These are phyloP conservation scores for Racocetra persica DNA, from an alignment of 371 early-diverging fungal genomes.

Conservation along the genomic window DNA sequence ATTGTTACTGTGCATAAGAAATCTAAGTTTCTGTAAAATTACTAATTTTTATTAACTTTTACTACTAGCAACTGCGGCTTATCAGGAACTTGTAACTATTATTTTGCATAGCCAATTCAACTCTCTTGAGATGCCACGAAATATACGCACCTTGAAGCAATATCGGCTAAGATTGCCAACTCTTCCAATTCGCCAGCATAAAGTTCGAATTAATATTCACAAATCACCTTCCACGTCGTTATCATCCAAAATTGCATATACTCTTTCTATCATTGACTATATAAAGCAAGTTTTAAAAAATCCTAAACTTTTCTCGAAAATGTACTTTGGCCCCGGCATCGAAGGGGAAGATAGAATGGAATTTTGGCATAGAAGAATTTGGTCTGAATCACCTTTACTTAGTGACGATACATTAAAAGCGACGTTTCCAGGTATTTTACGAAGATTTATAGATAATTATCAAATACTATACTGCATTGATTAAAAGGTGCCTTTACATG, in stretches of 20 bases:
- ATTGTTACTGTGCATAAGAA: too few species aligned
- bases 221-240: neutral
- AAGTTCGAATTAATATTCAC: neutral
- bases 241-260: neutral
- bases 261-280: neutral
- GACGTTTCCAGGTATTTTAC: too few species aligned
- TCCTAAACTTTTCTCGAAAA: neutral
- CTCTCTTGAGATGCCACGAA: neutral
- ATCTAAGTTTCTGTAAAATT: too few species aligned
- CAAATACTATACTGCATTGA: too few species aligned
- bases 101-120: neutral
- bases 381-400: neutral
- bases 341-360: neutral
- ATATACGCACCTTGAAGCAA: neutral
- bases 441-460: too few species aligned
- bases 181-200: neutral
- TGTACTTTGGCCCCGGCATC: neutral
- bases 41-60: neutral
- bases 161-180: neutral
- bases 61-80: neutral
- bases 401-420: neutral
- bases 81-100: constrained; percentile 1
- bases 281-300: neutral
- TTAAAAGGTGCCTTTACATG: too few species aligned
- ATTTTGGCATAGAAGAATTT: constrained; percentile 15